Conservation (phyloP, 192 early-diverging fungal species). For the Podochytrium sp. region DNA sequence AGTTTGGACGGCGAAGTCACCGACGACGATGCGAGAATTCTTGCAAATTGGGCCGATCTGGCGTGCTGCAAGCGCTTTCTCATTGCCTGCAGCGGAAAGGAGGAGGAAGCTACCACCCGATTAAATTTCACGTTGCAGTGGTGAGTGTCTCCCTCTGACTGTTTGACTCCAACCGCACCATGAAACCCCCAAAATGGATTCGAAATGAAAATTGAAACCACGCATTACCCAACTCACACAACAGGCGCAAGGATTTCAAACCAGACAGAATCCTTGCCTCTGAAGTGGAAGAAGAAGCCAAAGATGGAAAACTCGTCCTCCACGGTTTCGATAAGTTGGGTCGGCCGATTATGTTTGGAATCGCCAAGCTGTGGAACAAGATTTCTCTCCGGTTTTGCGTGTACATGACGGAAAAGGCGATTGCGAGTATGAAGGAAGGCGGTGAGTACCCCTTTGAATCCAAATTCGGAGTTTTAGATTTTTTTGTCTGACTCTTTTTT, state of each 20-base stretch:
- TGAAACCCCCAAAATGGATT: too few relatives aligned
- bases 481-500: too few relatives aligned
- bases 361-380: constrained; percentile 70
- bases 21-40: neutral
- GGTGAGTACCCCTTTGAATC: too few relatives aligned
- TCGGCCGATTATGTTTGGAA: constrained; percentile 41
- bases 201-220: too few relatives aligned
- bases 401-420: constrained; percentile 76
- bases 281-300: constrained; percentile 72
- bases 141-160: neutral
- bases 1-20: neutral
- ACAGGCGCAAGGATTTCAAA: constrained; percentile 48
- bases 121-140: constrained; percentile 13
- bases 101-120: neutral
- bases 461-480: too few relatives aligned
- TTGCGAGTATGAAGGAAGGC: constrained; percentile 68
- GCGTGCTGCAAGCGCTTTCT: neutral
- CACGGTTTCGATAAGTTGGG: constrained; percentile 58
- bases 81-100: neutral
- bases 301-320: constrained; percentile 80
- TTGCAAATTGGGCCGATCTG: constrained; percentile 5
- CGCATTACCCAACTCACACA: neutral
- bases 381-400: constrained; percentile 80
- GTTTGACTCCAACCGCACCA: neutral
- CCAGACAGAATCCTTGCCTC: constrained; percentile 71